Evolutionary conservation across 2,329 filamentous ascomycete genomes (phyloP).

Genomic region (Penicillium griseofulvum): DNA sequence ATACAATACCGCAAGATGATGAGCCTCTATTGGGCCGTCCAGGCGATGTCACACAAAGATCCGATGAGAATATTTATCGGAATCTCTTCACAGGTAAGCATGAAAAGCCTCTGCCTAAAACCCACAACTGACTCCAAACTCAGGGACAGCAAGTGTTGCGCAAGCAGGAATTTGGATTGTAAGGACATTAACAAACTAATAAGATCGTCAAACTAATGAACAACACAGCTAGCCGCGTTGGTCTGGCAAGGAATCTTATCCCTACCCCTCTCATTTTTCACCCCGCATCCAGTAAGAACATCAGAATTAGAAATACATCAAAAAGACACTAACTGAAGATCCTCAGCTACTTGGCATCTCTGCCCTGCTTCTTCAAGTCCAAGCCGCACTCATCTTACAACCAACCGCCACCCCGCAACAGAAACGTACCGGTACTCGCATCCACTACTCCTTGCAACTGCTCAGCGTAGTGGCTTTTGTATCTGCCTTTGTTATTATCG

Average conservation of each 20-base stretch:
- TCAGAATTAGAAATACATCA: not conserved
- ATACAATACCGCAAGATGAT: conserved; percentile 52
- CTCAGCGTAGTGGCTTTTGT: conserved; percentile 49
- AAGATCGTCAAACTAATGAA: conserved; percentile 1
- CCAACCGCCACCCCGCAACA: conserved; percentile 75
- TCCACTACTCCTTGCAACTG: conserved; percentile 68
- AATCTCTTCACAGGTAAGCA: conserved; percentile 73
- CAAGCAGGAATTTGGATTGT: conserved; percentile 74
- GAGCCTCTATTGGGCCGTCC: conserved; percentile 69
- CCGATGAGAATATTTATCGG: conserved; percentile 60
- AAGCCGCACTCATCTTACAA: conserved; percentile 81
- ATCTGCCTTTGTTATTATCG: conserved; percentile 45
- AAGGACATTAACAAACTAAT: conserved; percentile 22
- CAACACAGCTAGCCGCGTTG: conserved; percentile 61
- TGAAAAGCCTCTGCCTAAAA: not conserved
- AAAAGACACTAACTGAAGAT: not conserved
- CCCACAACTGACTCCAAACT: not conserved
- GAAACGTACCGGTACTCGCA: conserved; percentile 62
- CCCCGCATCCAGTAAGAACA: conserved; percentile 73
- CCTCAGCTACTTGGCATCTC: conserved; percentile 52
- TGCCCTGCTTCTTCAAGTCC: conserved; percentile 70
- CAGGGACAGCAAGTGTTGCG: conserved; percentile 77
- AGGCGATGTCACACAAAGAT: conserved; percentile 70
- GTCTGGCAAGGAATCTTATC: conserved; percentile 77
- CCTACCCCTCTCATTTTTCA: conserved; percentile 74